Conservation (phyloP, 345 rosid genomes). For the Rhizophora apiculata region DNA sequence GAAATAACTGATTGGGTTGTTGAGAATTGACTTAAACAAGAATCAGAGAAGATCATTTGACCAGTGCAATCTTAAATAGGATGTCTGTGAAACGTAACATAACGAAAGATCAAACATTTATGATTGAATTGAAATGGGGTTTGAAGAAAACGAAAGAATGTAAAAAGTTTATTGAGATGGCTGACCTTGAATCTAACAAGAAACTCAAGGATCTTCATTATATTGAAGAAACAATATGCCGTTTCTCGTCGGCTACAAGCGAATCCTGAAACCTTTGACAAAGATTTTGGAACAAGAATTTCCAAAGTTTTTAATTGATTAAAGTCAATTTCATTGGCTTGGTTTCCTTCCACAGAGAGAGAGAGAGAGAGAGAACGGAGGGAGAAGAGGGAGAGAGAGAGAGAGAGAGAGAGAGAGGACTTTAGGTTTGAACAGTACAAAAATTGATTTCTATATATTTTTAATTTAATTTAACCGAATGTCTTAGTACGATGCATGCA, state of each 20-base stretch:
- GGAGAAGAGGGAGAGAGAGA: background rate
- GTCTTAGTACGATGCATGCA: too few species aligned
- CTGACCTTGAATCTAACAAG: constrained; percentile 2
- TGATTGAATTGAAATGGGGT: background rate
- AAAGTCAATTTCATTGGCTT: background rate
- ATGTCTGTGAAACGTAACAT: background rate
- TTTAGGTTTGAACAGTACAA: background rate
- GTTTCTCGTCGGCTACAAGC: background rate
- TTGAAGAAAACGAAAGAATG: background rate
- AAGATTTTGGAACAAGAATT: background rate
- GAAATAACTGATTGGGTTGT: too few species aligned
- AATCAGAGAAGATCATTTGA: too few species aligned
- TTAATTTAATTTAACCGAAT: background rate
- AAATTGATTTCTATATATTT: background rate
- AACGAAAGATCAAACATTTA: background rate
- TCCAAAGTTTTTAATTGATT: background rate
- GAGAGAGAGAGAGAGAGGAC: background rate
- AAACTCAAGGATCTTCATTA: background rate
- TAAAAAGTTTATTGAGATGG: background rate
- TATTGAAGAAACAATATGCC: background rate
- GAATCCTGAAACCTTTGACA: background rate
- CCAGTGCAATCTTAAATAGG: too few species aligned
- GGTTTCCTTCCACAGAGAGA: background rate
- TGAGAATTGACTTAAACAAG: too few species aligned
- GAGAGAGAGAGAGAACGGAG: background rate